Percentiles rank a stretch among this genome's conserved stretches.
phyloP scores from a whole-genome alignment of 495 filamentous ascomycete genomes.

The Apiosordaria backusii region DNA sequence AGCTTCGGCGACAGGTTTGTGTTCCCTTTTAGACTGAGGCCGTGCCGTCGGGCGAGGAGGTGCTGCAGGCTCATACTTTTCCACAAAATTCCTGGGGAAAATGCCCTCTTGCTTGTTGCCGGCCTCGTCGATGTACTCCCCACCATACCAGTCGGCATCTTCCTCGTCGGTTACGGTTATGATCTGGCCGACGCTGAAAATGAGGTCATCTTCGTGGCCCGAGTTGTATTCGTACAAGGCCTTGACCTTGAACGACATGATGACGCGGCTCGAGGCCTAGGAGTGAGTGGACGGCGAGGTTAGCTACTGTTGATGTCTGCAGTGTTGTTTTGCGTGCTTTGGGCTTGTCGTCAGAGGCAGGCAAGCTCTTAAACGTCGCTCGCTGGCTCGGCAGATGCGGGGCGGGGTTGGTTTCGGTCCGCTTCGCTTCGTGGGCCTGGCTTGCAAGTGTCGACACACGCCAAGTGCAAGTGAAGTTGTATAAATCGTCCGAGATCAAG shows the following conservation, averaged over 20 bases:
- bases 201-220: slow-evolving; percentile 88
- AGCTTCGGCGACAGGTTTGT: slow-evolving; percentile 44
- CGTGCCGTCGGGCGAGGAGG: slow-evolving; percentile 75
- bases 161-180: slow-evolving; percentile 91
- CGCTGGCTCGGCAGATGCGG: slow-evolving; percentile 13
- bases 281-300: not conserved
- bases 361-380: not conserved
- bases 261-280: slow-evolving; percentile 28
- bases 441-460: not conserved
- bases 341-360: not conserved
- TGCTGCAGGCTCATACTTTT: slow-evolving; percentile 85
- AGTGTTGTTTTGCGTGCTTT: slow-evolving; percentile 11
- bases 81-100: slow-evolving; percentile 96
- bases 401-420: slow-evolving; percentile 6
- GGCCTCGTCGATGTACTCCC: slow-evolving; percentile 74
- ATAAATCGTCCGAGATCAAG: not conserved
- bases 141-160: slow-evolving; percentile 91
- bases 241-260: slow-evolving; percentile 92
- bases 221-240: slow-evolving; percentile 91
- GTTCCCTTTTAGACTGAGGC: slow-evolving; percentile 69
- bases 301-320: slow-evolving; percentile 7
- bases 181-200: slow-evolving; percentile 78
- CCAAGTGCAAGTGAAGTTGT: not conserved
- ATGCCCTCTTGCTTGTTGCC: slow-evolving; percentile 80
- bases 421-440: not conserved